Conservation (phyloP, 2,329 filamentous ascomycete species). For the Helminthosporium solani region DNA sequence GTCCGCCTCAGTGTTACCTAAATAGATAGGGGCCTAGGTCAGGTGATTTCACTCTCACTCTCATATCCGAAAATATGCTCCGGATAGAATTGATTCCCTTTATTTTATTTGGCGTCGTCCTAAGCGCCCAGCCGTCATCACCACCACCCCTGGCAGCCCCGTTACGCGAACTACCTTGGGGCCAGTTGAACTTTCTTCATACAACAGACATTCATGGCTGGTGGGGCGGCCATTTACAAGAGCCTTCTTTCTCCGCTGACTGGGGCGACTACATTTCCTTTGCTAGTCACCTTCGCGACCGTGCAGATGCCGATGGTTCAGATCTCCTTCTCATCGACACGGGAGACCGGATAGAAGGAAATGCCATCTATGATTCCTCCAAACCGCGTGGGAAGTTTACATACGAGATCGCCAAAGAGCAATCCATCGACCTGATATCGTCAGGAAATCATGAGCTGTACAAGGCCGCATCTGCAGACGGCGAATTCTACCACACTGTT, state of each 20-base stretch:
- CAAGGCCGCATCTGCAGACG: constrained; percentile 71
- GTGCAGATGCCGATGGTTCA: constrained; percentile 73
- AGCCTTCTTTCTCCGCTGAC: constrained; percentile 90
- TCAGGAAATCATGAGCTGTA: constrained; percentile 97
- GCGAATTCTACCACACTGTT: constrained; percentile 77
- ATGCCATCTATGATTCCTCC: constrained; percentile 90
- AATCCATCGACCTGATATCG: constrained; percentile 79
- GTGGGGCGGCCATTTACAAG: constrained; percentile 89
- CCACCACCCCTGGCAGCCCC: constrained; percentile 76
- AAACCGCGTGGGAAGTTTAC: constrained; percentile 84
- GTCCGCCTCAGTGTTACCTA: not conserved
- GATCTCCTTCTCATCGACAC: constrained; percentile 95
- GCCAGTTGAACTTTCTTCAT: constrained; percentile 59
- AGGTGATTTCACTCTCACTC: not conserved
- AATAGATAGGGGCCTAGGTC: not conserved
- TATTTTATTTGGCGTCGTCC: constrained; percentile 46
- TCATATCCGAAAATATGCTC: constrained; percentile 19
- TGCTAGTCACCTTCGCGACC: constrained; percentile 74
- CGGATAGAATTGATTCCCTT: constrained; percentile 13
- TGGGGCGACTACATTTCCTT: constrained; percentile 99
- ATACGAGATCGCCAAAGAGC: constrained; percentile 81
- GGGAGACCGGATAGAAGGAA: constrained; percentile 89
- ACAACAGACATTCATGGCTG: constrained; percentile 82
- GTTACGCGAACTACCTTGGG: constrained; percentile 82
- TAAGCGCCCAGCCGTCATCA: constrained; percentile 71